Base-by-base conservation (phyloP, 345 rosid species). In the Erucastrum elatum region DNA sequence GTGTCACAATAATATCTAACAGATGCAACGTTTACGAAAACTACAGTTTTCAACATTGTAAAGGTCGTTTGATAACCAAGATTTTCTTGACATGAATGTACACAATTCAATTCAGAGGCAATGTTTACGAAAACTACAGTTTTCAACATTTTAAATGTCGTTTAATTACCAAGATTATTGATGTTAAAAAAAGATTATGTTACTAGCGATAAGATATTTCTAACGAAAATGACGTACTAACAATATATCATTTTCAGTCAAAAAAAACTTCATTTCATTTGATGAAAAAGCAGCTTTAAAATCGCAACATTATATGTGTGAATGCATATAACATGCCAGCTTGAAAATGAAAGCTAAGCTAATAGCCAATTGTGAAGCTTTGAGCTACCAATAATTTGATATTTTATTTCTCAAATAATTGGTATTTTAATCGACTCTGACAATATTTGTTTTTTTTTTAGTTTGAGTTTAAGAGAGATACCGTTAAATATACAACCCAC, bases 71-170 rank as follows among this genome's bases (percentile, higher is more conserved):
- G 68, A 12, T 37, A 8, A 12, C 27, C 29, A n/a, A 31, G 26
- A 61, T 72, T 39, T 51, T 8, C n/a, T 46, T 27, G 12, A 13
- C 4, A 13, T 13, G 17, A 68, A 46, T 16, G 60, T 46, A 46
- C 37, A 12, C 8, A 46, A n/a, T 68, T 46, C 31, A 68, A 68
- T 68, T 46, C 60, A 46, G 13, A 27, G 39, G 21, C 33, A 27
- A 68, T 44, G 62, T 53, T 16, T 51, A 34, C 21, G 26, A 72
- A 71, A 61, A 61, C 58, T 60, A n/a, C 6, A 44, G 68, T 41
- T 62, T 62, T 72, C 60, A 62, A 72, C 59, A 34, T 71, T 12
- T 71, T 27, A 37, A 71, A 35, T 7, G 41, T 61, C 59, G 59
- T 60, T 60, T 26, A 59, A 35, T 59, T 26, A 12, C 27, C 15